phyloP scores from a whole-genome alignment of 192 early-diverging fungal species.

The Radiomyces spectabilis region DNA sequence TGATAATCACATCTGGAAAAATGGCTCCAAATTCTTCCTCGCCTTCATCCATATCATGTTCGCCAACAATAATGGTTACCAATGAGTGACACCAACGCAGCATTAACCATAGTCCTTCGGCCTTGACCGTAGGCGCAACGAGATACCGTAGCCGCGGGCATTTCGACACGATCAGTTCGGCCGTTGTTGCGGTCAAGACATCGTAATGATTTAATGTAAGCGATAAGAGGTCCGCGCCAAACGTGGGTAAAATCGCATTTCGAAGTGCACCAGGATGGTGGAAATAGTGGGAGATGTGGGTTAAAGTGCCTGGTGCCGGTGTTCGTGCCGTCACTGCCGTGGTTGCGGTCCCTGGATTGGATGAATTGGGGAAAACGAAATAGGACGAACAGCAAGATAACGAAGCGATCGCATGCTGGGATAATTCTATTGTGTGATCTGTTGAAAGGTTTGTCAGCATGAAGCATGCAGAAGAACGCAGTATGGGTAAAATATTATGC shows the following conservation, averaged over 20 bases:
- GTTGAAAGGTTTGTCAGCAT: slow-evolving; percentile 9
- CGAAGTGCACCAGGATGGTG: slow-evolving; percentile 21
- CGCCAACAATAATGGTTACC: slow-evolving; percentile 12
- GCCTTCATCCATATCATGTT: slow-evolving; percentile 2
- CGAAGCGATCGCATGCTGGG: neutral
- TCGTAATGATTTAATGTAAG: slow-evolving; percentile 19
- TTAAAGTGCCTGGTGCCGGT: too few species aligned
- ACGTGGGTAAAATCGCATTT: slow-evolving; percentile 24
- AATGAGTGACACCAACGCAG: slow-evolving; percentile 15
- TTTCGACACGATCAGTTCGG: slow-evolving; percentile 7
- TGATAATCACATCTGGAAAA: too few species aligned
- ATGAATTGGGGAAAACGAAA: slow-evolving; percentile 12
- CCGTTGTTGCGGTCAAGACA: slow-evolving; percentile 10
- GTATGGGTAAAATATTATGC: neutral
- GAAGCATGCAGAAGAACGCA: slow-evolving; percentile 9
- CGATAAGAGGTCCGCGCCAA: slow-evolving; percentile 14
- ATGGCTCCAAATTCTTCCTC: slow-evolving; percentile 6
- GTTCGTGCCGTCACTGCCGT: too few species aligned
- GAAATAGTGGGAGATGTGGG: slow-evolving; percentile 14
- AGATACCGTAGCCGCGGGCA: slow-evolving; percentile 18
- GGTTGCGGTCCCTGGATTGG: slow-evolving; percentile 1
- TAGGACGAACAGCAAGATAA: slow-evolving; percentile 13
- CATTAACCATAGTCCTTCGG: slow-evolving; percentile 22
- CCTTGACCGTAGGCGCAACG: slow-evolving; percentile 7
- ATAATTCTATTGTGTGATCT: too few species aligned